Evolutionary conservation across 2,329 filamentous ascomycete species (phyloP).

Genomic region (Fusarium sp.): DNA sequence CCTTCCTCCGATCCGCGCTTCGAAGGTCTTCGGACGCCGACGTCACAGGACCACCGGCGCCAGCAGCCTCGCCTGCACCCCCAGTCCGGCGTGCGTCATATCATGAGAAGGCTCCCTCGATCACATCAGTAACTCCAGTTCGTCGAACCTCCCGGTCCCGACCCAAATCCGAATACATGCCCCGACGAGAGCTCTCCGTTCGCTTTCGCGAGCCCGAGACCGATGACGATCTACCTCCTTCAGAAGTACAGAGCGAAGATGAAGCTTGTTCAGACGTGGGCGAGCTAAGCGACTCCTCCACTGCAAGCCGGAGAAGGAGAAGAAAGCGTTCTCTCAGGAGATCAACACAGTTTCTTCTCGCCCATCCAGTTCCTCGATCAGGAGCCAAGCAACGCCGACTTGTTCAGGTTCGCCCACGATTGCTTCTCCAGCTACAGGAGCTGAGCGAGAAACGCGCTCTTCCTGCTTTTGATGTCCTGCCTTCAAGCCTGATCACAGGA

Average conservation of each 20-base stretch:
- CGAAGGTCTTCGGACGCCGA: constrained; percentile 50
- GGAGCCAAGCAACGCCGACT: constrained; percentile 73
- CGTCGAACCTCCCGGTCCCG: constrained; percentile 42
- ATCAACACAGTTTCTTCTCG: constrained; percentile 74
- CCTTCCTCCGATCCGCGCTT: constrained; percentile 58
- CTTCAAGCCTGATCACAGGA: constrained; percentile 69
- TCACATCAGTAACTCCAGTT: constrained; percentile 23
- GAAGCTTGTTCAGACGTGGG: constrained; percentile 59
- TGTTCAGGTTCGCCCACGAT: constrained; percentile 73
- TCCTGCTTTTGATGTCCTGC: constrained; percentile 80
- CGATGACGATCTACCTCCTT: constrained; percentile 40
- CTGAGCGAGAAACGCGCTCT: constrained; percentile 71
- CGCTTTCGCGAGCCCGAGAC: constrained; percentile 57
- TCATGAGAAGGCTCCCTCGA: constrained; percentile 39
- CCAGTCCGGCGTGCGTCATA: constrained; percentile 40
- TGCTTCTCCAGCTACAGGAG: constrained; percentile 79
- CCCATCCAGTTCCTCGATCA: constrained; percentile 72
- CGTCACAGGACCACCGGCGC: constrained; percentile 27
- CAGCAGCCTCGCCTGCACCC: constrained; percentile 22
- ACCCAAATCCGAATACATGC: constrained; percentile 54
- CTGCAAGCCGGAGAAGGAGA: constrained; percentile 51
- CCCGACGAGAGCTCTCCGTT: constrained; percentile 57
- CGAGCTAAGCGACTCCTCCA: constrained; percentile 60
- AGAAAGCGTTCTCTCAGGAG: constrained; percentile 62
- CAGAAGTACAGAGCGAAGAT: constrained; percentile 58